Percentiles rank a stretch among this genome's conserved stretches.
phyloP scores from a whole-genome alignment of 164 flowering plant species.

The Nymphaea colorata region DNA sequence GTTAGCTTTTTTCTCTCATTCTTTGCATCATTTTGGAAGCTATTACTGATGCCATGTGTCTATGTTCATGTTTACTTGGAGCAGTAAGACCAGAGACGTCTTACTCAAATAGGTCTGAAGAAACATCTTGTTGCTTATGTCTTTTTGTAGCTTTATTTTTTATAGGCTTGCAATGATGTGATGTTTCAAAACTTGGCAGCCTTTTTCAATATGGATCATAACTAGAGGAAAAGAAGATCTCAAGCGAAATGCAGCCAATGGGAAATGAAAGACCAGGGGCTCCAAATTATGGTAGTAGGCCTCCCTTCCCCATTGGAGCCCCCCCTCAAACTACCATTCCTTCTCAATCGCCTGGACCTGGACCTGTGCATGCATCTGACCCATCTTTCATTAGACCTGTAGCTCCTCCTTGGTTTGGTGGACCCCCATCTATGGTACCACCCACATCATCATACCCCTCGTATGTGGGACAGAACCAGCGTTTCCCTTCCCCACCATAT shows the following conservation, averaged over 20 bases:
- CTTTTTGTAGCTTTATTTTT: no score
- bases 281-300: slow-evolving; percentile 31
- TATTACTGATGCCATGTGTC: no score
- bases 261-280: slow-evolving; percentile 37
- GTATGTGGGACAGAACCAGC: slow-evolving; percentile 31
- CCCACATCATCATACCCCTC: slow-evolving; percentile 31
- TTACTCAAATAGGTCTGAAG: no score
- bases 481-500: slow-evolving; percentile 29
- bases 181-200: no score
- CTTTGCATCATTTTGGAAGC: no score
- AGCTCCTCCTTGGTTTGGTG: slow-evolving; percentile 32
- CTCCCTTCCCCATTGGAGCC: slow-evolving; percentile 35
- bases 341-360: slow-evolving; percentile 31
- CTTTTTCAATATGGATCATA: no score
- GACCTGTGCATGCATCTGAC: slow-evolving; percentile 17
- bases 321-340: slow-evolving; percentile 38
- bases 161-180: no score
- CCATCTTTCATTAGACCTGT: slow-evolving; percentile 24
- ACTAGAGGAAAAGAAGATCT: not conserved
- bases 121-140: no score
- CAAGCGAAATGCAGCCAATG: slow-evolving; percentile 27
- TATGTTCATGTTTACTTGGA: no score
- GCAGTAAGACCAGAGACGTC: no score
- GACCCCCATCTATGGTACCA: slow-evolving; percentile 31
- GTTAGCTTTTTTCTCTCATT: no score